Percentiles rank a stretch among this genome's conserved stretches.
phyloP scores from a whole-genome alignment of 495 filamentous ascomycete species.

The Penicillium crystallinum region DNA sequence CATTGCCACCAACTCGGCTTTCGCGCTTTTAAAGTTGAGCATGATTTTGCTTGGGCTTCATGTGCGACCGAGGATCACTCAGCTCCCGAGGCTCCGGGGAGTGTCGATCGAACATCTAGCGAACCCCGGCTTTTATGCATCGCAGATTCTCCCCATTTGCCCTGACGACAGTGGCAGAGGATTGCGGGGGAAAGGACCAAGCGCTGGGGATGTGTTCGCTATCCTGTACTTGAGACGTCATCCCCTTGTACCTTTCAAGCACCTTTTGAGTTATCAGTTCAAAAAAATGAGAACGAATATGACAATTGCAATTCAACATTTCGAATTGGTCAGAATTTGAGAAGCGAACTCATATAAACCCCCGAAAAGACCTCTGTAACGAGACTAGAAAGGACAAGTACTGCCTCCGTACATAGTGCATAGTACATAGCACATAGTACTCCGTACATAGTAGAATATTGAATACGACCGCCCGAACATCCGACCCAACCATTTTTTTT shows the following conservation, averaged over 20 bases:
- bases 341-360: background rate
- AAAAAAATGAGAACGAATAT: background rate
- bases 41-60: background rate
- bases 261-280: background rate
- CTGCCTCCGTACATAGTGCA: no score
- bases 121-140: background rate
- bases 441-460: background rate
- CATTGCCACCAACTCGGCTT: background rate
- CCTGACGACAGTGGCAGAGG: background rate
- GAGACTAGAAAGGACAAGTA: background rate
- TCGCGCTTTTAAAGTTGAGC: background rate
- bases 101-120: background rate
- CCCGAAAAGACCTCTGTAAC: background rate
- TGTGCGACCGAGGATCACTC: constrained; percentile 3
- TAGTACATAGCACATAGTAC: no score
- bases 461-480: background rate
- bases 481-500: constrained; percentile 3
- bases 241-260: background rate
- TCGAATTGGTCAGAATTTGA: background rate
- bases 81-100: background rate
- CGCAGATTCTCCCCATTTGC: background rate
- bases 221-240: background rate
- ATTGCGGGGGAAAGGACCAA: constrained; percentile 3
- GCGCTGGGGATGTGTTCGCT: background rate
- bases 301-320: background rate